Base-by-base conservation (phyloP, 2,329 filamentous ascomycete genomes). In the Dothiorella sarmentorum region DNA sequence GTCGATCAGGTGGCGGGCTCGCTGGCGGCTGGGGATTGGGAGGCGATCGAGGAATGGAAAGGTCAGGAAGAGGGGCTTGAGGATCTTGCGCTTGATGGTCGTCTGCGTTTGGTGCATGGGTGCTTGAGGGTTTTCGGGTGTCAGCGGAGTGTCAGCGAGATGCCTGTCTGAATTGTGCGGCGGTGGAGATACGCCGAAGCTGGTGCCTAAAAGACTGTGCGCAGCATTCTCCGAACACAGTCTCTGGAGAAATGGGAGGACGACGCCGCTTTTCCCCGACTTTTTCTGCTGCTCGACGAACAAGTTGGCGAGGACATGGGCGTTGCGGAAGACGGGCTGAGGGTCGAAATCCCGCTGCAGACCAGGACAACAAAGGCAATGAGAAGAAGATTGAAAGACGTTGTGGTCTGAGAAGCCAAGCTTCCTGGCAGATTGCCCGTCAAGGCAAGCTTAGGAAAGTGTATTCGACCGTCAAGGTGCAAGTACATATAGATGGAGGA, bases 151-250 rank as follows among this genome's bases (percentile, higher is more conserved):
- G n/a, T 53, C 49, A 53, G 49, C 11, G 7, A 26, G 20, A n/a
- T 7, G 0, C 3, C 3, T 6, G n/a, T 37, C 10, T 17, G 22
- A 15, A n/a, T 4, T n/a, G 24, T 20, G n/a, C 9, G 10, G 3
- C 7, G n/a, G 29, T 13, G n/a, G 4, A 11, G 33, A 15, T 53
- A 53, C 49, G 11, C 52, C 52, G 52, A 58, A 58, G 11, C 13
- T 11, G 18, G 56, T 43, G 24, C 61, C 62, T n/a, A 71, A 67
- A 6, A 72, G 61, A 20, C 66, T 64, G 51, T 73, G 68, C 6
- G 68, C 68, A 44, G 71, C 66, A 59, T 74, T 75, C 29, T 72
- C 71, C 40, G 75, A 67, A 1, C 71, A 70, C 47, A 72, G 72
- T 17, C 72, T 65, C 60, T 76, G 73, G 15, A 75, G 63, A 4